Conservation (phyloP, 495 filamentous ascomycete species). For the Staphylotrichum tortipilum region DNA sequence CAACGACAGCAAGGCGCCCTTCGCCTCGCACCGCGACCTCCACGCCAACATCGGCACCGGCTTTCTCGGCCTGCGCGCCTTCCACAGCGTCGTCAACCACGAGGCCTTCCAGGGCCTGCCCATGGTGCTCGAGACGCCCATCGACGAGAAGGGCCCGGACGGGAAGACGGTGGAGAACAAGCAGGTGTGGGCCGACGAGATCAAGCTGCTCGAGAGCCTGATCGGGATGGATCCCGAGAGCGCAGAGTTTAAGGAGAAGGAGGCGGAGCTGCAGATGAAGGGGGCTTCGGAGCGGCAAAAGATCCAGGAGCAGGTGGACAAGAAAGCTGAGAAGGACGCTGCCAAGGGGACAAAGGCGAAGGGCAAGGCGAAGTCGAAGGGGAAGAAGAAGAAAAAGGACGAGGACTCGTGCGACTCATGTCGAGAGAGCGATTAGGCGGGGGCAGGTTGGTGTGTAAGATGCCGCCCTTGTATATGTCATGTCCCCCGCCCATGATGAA, state of each 20-base stretch:
- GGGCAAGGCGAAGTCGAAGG: slow-evolving; percentile 23
- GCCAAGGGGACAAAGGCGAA: slow-evolving; percentile 40
- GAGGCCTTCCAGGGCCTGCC: slow-evolving; percentile 66
- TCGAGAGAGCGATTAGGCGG: slow-evolving; percentile 25
- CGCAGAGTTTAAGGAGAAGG: slow-evolving; percentile 52
- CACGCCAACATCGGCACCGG: slow-evolving; percentile 94
- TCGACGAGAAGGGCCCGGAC: slow-evolving; percentile 53
- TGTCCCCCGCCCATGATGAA: too few relatives aligned
- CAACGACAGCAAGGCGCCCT: slow-evolving; percentile 87
- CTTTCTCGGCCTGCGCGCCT: slow-evolving; percentile 80
- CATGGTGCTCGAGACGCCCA: slow-evolving; percentile 91
- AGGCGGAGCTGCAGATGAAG: slow-evolving; percentile 53
- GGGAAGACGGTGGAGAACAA: slow-evolving; percentile 60
- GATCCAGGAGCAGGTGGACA: slow-evolving; percentile 65
- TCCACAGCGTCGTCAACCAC: slow-evolving; percentile 87
- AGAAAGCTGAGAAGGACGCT: slow-evolving; percentile 40
- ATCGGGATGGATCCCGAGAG: slow-evolving; percentile 72
- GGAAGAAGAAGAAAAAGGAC: slow-evolving; percentile 26
- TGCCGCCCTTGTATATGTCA: background rate
- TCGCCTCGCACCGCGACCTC: slow-evolving; percentile 67
- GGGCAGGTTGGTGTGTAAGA: background rate
- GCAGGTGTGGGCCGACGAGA: slow-evolving; percentile 72
- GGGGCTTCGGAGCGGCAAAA: slow-evolving; percentile 63
- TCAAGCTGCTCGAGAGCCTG: slow-evolving; percentile 79
- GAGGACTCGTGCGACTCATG: slow-evolving; percentile 24